Base-by-base conservation (phyloP, 1,284 basidiomycete species). In the Cutaneotrichosporon cyanovorans region DNA sequence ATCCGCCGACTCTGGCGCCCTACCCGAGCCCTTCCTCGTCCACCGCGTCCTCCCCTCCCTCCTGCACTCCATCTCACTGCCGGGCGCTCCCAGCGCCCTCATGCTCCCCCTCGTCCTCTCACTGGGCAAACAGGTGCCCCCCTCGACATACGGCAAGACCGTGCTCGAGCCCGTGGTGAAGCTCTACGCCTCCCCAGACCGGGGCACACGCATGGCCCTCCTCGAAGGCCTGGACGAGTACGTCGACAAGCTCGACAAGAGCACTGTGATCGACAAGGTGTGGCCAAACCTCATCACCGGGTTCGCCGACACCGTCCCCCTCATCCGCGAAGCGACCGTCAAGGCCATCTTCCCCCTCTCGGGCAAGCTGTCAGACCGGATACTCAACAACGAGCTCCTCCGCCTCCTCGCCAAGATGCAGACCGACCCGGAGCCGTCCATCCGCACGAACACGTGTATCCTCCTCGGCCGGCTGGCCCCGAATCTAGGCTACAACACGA, bases 371-470 rank as follows among this genome's bases (percentile, higher is more conserved):
- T 87, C 77, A 40, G 90, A 96, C 56, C 83, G 93, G 1, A 83
- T 96, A 35, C 78, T 98, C 37, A 99, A 98, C 74, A 98, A 98
- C 59, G 95, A 99, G 52, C 80, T 98, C 23, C 79, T 98, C 2
- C 84, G 92, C 4, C 80, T 87, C 53, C 80, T 99, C 16, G 93
- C 93, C 2, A 88, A 88, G 60, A 86, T 88, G 71, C 95, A 98
- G 74, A 81, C 80, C 16, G 93, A 98, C 64, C 75, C 83, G 0
- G 93, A 97, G 71, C 80, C 92, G 0, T 92, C 90, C 1, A 96
- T 98, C 61, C 81, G 95, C 35, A 98, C 93, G 12, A 98, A 98
- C 65, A 96, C 93, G 0, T 97, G 91, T 63, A 95, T 98, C 57
- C 80, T 98, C 4, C 82, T 99, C 36, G 93, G 93, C 9, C 80